Conservation (phyloP, 345 rosid species). For the Salix purpurea region DNA sequence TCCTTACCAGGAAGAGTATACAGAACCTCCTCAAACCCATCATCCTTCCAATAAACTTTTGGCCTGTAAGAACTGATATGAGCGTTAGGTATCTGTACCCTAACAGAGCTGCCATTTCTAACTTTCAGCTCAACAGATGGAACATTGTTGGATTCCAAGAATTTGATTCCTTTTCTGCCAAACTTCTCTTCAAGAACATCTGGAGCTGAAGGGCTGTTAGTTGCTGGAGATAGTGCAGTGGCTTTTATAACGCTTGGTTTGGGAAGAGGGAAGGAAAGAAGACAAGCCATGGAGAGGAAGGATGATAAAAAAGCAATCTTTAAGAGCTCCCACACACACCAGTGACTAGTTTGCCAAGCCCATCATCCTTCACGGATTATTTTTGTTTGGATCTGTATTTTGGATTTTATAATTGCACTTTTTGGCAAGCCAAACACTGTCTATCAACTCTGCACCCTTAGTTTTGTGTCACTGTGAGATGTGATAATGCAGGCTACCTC, state of each 20-base stretch:
- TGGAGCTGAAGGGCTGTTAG: slow-evolving; percentile 24
- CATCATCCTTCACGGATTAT: slow-evolving; percentile 29
- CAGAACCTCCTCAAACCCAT: slow-evolving; percentile 73
- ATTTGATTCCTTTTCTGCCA: slow-evolving; percentile 73
- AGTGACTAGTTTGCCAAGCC: slow-evolving; percentile 18
- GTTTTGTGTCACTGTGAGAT: too few species aligned
- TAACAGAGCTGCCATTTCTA: slow-evolving; percentile 73
- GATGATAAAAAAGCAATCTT: not conserved
- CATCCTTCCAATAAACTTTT: slow-evolving; percentile 78
- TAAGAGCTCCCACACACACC: slow-evolving; percentile 31
- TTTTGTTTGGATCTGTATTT: slow-evolving; percentile 30
- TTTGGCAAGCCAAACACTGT: not conserved
- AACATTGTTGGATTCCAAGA: slow-evolving; percentile 47
- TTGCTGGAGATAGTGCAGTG: slow-evolving; percentile 16
- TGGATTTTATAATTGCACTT: slow-evolving; percentile 9
- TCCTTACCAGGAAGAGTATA: slow-evolving; percentile 49
- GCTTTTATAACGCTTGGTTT: slow-evolving; percentile 44
- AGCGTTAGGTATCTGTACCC: slow-evolving; percentile 58
- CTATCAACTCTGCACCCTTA: not conserved
- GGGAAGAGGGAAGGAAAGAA: slow-evolving; percentile 54
- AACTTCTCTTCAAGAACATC: slow-evolving; percentile 58
- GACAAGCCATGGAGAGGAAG: slow-evolving; percentile 49
- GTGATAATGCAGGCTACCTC: too few species aligned
- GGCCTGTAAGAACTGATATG: slow-evolving; percentile 82
- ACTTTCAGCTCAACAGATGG: slow-evolving; percentile 65